phyloP scores from a whole-genome alignment of 2,329 filamentous ascomycete genomes.

The Xylariaceae sp. region DNA sequence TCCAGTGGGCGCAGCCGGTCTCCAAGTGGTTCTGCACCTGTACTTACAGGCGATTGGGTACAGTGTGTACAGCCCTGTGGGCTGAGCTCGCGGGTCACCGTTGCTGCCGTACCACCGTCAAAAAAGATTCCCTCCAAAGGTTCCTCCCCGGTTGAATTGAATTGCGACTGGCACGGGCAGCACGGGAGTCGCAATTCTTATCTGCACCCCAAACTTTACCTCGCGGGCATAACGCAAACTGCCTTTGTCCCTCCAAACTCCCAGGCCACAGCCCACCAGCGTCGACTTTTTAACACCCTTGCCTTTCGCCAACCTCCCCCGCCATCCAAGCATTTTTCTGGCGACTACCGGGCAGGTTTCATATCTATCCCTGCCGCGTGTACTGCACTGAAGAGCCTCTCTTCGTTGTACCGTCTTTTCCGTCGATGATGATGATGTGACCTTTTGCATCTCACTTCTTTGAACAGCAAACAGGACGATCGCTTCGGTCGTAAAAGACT shows the following conservation, averaged over 20 bases:
- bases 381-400: slow-evolving; percentile 1
- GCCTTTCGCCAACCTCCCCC: not conserved
- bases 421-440: slow-evolving; percentile 29
- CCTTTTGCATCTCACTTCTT: slow-evolving; percentile 10
- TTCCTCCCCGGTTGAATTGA: not conserved
- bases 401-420: not conserved
- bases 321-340: not conserved
- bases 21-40: not conserved
- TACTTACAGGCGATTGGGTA: not conserved
- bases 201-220: slow-evolving; percentile 5
- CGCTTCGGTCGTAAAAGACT: not conserved
- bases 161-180: slow-evolving; percentile 11
- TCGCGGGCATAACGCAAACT: not conserved
- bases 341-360: slow-evolving; percentile 4
- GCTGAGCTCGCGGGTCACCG: not conserved
- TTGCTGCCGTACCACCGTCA: not conserved
- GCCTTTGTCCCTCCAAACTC: not conserved
- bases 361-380: not conserved
- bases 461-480: slow-evolving; percentile 10
- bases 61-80: not conserved
- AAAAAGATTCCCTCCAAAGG: slow-evolving; percentile 16
- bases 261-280: not conserved
- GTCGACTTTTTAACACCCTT: not conserved
- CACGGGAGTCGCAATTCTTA: slow-evolving; percentile 13
- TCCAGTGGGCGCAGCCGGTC: not conserved